These are phyloP conservation scores for Hortiboletus flavorubellus DNA, from an alignment of 768 basidiomycete genomes.

Conservation along the genomic window DNA sequence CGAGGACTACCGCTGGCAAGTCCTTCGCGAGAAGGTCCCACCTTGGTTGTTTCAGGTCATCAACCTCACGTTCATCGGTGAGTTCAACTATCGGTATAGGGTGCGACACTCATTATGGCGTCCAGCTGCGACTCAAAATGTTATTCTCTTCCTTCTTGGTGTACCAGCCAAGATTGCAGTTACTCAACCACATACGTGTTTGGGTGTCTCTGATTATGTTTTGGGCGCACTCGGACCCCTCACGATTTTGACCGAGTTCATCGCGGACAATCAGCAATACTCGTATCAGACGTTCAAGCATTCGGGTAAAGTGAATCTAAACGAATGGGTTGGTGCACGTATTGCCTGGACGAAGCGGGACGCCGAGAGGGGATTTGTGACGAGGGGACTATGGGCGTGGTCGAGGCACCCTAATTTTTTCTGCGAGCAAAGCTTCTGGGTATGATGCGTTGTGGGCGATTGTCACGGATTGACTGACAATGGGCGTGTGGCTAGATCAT, in stretches of 20 bases:
- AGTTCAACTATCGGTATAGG: constrained; percentile 11
- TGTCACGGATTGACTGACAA: not conserved
- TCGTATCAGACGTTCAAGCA: constrained; percentile 80
- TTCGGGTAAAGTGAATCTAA: constrained; percentile 32
- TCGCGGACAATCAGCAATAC: constrained; percentile 90
- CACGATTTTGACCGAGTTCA: constrained; percentile 68
- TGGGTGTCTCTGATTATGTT: constrained; percentile 57
- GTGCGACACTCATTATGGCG: constrained; percentile 1
- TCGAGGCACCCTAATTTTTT: constrained; percentile 90
- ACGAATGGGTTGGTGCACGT: constrained; percentile 63
- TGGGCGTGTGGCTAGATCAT: constrained; percentile 45
- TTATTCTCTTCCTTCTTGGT: constrained; percentile 71
- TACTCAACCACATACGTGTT: constrained; percentile 48
- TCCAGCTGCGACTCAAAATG: constrained; percentile 69
- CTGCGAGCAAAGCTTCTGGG: constrained; percentile 89
- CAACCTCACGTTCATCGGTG: constrained; percentile 66
- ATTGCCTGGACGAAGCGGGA: constrained; percentile 68
- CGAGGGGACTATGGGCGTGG: constrained; percentile 83
- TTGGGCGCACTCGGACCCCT: constrained; percentile 58
- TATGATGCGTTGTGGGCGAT: constrained; percentile 30
- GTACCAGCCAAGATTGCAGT: constrained; percentile 57
- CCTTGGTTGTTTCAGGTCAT: constrained; percentile 55
- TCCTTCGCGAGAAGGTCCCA: constrained; percentile 62
- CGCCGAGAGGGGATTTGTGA: constrained; percentile 77
- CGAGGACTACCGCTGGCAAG: constrained; percentile 91